Evolutionary conservation across 2,329 filamentous ascomycete species (phyloP), one percentile per base, ranked within the genome.

Genomic region (Talaromyces sp.): DNA sequence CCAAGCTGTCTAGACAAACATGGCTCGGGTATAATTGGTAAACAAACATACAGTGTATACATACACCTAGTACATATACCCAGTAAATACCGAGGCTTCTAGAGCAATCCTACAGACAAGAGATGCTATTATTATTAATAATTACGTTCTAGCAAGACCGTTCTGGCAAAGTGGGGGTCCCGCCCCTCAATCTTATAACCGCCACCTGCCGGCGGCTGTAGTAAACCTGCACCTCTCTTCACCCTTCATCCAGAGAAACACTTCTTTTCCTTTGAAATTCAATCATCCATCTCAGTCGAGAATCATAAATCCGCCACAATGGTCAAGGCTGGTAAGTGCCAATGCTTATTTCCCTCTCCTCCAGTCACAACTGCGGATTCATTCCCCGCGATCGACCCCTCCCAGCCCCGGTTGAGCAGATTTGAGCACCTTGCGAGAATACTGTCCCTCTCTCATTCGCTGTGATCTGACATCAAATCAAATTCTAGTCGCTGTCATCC

Each of bases 291-390:
- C 44, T 27, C 44, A 50, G 23, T 31, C 16, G 8, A 36, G 4
- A n/a, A 56, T 31, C 44, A 47, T 14, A 54, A 51, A 23, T 28
- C 81, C 82, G 81, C 82, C 89, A 96, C 88, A 88, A 97, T 97
- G 93, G 93, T 97, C 85, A 97, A 96, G 87, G 93, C 94, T 83
- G 91, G 92, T 96, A 87, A 76, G 90, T 86, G 36, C 55, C 51
- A 64, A 47, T 23, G 23, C 59, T 61, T 61, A 67, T 65, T 68
- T 69, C 57, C 60, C 23, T 40, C 31, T 54, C 55, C 50, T 60
- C 64, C 64, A 57, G 36, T 56, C 65, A 57, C 51, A 53, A 58
- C 50, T 57, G 33, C 56, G 58, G 61, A 57, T 56, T 58, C 54
- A 51, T 63, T 66, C 64, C 69, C 70, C 68, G 68, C 66, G 69